These are phyloP conservation scores for maize (Zea mays) DNA, from an alignment of 176 grass and related monocot genomes.

Conservation along the genomic window DNA sequence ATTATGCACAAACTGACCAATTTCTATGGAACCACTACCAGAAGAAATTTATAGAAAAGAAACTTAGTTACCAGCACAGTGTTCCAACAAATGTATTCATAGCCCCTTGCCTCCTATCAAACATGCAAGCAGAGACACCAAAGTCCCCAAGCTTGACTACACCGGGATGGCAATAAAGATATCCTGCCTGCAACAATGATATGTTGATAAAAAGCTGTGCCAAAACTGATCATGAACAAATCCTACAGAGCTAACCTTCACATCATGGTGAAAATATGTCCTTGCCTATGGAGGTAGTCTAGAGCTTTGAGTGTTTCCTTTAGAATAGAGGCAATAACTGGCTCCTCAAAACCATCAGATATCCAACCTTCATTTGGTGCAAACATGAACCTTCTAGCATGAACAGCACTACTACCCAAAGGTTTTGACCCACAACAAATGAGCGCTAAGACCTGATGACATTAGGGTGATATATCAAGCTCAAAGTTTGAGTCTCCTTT, in stretches of 20 bases:
- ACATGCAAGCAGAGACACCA: conserved; percentile 91
- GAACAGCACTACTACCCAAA: conserved; percentile 97
- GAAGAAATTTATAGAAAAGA: neutral
- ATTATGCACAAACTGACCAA: neutral
- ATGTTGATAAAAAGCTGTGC: conserved; percentile 21
- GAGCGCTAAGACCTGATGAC: conserved; percentile 85
- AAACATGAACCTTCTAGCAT: conserved; percentile 88
- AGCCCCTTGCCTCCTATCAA: conserved; percentile 84
- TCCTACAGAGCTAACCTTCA: conserved; percentile 64
- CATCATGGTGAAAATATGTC: conserved; percentile 87
- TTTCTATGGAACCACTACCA: neutral
- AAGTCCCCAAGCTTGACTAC: conserved; percentile 91
- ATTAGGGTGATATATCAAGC: conserved; percentile 93
- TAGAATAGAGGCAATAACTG: conserved; percentile 79
- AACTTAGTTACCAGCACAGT: conserved; percentile 73
- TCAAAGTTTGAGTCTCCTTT: conserved; percentile 93
- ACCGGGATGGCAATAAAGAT: conserved; percentile 83
- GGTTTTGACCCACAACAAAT: conserved; percentile 73
- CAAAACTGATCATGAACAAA: neutral
- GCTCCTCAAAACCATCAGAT: conserved; percentile 89
- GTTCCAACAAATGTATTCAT: conserved; percentile 97
- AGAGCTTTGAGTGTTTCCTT: conserved; percentile 94
- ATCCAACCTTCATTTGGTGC: conserved; percentile 88
- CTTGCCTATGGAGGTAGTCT: conserved; percentile 95
- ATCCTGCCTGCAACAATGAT: conserved; percentile 70